Evolutionary conservation across 495 filamentous ascomycete species (phyloP), one percentile per base, ranked within the genome.

Genomic region (Xylaria bambusicola): DNA sequence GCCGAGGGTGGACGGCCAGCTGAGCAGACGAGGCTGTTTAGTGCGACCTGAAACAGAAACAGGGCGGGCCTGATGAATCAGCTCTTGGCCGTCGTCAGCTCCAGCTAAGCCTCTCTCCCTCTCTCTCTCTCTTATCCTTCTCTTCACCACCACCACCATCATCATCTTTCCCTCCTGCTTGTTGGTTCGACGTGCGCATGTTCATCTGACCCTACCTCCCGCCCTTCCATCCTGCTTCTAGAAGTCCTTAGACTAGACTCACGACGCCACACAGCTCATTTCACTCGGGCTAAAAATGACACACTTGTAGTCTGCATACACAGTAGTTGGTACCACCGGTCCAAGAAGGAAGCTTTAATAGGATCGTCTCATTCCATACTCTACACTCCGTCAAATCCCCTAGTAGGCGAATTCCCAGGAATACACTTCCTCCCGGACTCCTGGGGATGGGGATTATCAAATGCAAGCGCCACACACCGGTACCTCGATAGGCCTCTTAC

Each of bases 41-140:
- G 46, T 45, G 24, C 18, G 29, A 58, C 56, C 56, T 58, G 56
- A 51, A 58, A 58, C 56, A 44, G 56, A 58, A 51, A 51, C 56
- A 51, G 56, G 56, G 56, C 56, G 46, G 56, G 6, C 36, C n/a
- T 29, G 56, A 44, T 50, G 36, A 58, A 51, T 44, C 55, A 50
- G 46, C 56, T 44, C 56, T 31, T 29, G 7, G 52, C n/a, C n/a
- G n/a, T n/a, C 24, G 38, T 54, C 52, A 54, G 52, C 52, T 54
- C n/a, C n/a, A 54, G 52, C 51, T 54, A 54, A 54, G 51, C 51
- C 51, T 42, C 50, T 40, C 18, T 29, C 12, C 49, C n/a, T 53
- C 23, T 20, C 17, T 10, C 41, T 3, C 15, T 33, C 29, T 33
- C 29, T 33, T n/a, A n/a, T n/a, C n/a, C n/a, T n/a, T n/a, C n/a